Base-by-base conservation (phyloP, 208 protist genomes). In the Trypanosoma conorhini region DNA sequence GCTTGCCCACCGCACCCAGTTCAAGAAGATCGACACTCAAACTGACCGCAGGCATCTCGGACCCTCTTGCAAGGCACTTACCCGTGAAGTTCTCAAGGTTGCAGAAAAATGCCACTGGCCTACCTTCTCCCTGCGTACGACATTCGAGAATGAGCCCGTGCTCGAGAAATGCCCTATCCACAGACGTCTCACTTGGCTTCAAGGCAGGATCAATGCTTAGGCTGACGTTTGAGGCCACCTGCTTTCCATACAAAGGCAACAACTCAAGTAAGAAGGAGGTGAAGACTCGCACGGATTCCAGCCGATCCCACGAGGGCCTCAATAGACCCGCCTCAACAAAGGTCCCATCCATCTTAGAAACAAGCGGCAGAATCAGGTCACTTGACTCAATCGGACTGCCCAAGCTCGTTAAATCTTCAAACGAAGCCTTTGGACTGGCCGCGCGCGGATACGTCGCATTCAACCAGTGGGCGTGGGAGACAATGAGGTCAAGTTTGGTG, bases 391-490 rank as follows among this genome's bases (percentile, higher is more conserved):
- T 84, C 7, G 56, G 57, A 30, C 67, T 69, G 15, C 62, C 72
- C 64, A 83, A 42, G 26, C 77, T 48, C 24, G 65, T 54, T 50
- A 51, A 10, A n/a, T n/a, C 60, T 24, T 73, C 58, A n/a, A 76
- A 77, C 8, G 76, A 74, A 30, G 68, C 26, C 1, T 74, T 69
- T 22, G 65, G 72, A n/a, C 79, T 79, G 60, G 81, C 33, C 67
- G 83, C 72, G 2, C 19, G 70, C 4, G 75, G 76, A 63, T 79
- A 80, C 24, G 78, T 77, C n/a, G 83, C 79, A 42, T 86, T 82
- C 30, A 95, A 70, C 89, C 86, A 92, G 42, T 84, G 48, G 17
- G 80, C 86, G 70, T 92, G 87, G n/a, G 89, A 92, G 21, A 95
- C 72, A 21, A 89, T 69, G 44, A 95, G 76, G 59, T 86, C 76